Evolutionary conservation across 2,329 filamentous ascomycete species (phyloP).

Genomic region (Pyricularia sp.): DNA sequence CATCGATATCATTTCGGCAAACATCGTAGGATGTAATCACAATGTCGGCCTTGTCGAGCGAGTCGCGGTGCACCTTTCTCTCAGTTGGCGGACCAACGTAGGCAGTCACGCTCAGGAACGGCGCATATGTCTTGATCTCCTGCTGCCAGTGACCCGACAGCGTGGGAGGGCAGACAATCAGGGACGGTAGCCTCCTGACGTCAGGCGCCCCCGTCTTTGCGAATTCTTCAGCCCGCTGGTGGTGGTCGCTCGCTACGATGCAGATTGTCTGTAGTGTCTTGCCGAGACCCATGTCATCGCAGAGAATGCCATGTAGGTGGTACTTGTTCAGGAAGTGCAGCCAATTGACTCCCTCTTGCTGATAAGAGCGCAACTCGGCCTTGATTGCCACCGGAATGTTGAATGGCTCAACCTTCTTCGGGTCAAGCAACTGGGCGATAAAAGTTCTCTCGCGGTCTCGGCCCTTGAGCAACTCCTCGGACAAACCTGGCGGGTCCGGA

Average conservation of each 20-base stretch:
- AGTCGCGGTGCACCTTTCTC: constrained; percentile 59
- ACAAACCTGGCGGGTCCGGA: constrained; percentile 88
- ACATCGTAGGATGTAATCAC: constrained; percentile 98
- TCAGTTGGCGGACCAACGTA: constrained; percentile 87
- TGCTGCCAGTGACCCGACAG: constrained; percentile 98
- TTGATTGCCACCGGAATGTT: constrained; percentile 94
- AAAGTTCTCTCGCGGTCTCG: constrained; percentile 93
- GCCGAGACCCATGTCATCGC: constrained; percentile 97
- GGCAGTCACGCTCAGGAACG: constrained; percentile 80
- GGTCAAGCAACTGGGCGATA: constrained; percentile 90
- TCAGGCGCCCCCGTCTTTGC: constrained; percentile 73
- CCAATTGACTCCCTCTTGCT: constrained; percentile 99
- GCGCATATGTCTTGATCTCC: constrained; percentile 90
- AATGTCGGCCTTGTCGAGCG: constrained; percentile 72
- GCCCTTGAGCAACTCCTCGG: constrained; percentile 77
- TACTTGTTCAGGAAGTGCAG: constrained; percentile 96
- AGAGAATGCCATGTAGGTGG: constrained; percentile 94
- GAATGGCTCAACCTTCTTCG: constrained; percentile 93
- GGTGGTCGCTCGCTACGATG: constrained; percentile 96
- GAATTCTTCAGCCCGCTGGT: constrained; percentile 84
- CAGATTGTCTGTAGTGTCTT: constrained; percentile 97
- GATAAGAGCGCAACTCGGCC: constrained; percentile 89
- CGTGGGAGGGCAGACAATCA: constrained; percentile 94
- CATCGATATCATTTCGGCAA: constrained; percentile 87
- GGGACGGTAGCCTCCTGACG: constrained; percentile 69